Base-by-base conservation (phyloP, 73 alveolate species). In the Halteria grandinella region DNA sequence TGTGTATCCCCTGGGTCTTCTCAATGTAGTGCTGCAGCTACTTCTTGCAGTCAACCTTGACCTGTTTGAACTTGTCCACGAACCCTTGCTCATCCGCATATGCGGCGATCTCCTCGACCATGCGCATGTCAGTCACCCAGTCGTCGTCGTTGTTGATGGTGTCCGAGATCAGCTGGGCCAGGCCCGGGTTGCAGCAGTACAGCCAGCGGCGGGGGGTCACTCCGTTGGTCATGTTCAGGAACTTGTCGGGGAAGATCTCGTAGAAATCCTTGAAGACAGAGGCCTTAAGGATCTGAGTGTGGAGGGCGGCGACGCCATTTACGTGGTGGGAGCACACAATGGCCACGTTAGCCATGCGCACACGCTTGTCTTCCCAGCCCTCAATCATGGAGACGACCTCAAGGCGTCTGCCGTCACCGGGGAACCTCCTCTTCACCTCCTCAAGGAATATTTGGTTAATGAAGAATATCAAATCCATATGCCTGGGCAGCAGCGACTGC, bases 181-280 rank as follows among this genome's bases (percentile, higher is more conserved):
- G 94, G 29, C 88, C 96, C 0, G 98, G 99, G 89, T 96, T 96
- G 54, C 97, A 94, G 71, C 99, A 96, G 83, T 97, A 97, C 23
- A 97, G 83, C 99, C 99, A 97, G 74, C 99, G 91, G 33, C 99
- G 74, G 3, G 98, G 98, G 20, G 99, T 97, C 39, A 97, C 99
- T 2, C 99, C 99, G 83, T 95, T 95, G 5, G 98, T 92, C 66
- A 79, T 90, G 79, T 93, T 93, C 14, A 51, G 74, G 66, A 93
- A 29, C 59, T 93, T 93, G 29, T 78, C 77, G 28, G 98, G 98
- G 81, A 85, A 89, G 70, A 72, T 45, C 48, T 91, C 92, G 85
- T 83, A 72, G 89, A 90, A 92, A 15, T 88, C 91, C 75, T 84
- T 88, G 82, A 93, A 93, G 44, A 93, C 69, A 37, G 71, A 70